Conservation (phyloP, 2,329 filamentous ascomycete species). For the Coniochaeta sp. region DNA sequence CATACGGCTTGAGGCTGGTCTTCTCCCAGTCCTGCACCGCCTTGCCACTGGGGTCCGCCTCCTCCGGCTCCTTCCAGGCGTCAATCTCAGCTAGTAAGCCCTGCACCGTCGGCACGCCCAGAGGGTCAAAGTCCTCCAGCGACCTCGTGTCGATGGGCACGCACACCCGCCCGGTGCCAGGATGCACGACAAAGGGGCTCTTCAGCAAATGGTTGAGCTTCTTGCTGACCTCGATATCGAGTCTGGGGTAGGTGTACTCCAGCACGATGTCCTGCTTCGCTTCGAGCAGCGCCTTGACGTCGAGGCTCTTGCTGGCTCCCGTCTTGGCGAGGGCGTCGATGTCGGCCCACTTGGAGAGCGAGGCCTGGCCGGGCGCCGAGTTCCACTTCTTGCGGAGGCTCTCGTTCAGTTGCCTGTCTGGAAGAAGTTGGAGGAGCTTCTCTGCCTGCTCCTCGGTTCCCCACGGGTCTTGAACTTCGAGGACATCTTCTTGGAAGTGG, state of each 20-base stretch:
- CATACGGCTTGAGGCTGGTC: conserved; percentile 86
- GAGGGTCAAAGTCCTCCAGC: conserved; percentile 79
- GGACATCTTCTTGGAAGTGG: conserved; percentile 77
- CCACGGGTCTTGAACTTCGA: conserved; percentile 85
- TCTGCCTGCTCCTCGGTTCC: conserved; percentile 60
- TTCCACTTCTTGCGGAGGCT: conserved; percentile 88
- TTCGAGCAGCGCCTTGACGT: conserved; percentile 67
- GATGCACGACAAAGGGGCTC: conserved; percentile 92
- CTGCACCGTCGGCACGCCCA: conserved; percentile 83
- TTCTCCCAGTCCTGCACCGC: conserved; percentile 84
- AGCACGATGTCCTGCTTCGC: conserved; percentile 94
- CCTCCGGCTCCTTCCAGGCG: conserved; percentile 54
- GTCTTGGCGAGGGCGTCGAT: conserved; percentile 81
- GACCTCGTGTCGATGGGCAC: conserved; percentile 78
- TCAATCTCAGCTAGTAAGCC: conserved; percentile 81
- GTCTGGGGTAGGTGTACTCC: conserved; percentile 94
- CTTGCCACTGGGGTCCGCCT: conserved; percentile 25
- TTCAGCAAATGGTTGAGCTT: conserved; percentile 98
- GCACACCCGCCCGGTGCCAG: conserved; percentile 87
- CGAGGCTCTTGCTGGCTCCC: conserved; percentile 64
- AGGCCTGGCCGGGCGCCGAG: conserved; percentile 68
- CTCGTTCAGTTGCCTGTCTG: conserved; percentile 69
- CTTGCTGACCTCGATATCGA: conserved; percentile 96
- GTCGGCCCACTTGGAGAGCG: conserved; percentile 83
- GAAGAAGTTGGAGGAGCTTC: conserved; percentile 75